A percentile compares a stretch with the other conserved stretches of the same genome.
These are phyloP conservation scores for Ambrosiella xylebori DNA, from an alignment of 2,329 filamentous ascomycete genomes.

Conservation along the genomic window DNA sequence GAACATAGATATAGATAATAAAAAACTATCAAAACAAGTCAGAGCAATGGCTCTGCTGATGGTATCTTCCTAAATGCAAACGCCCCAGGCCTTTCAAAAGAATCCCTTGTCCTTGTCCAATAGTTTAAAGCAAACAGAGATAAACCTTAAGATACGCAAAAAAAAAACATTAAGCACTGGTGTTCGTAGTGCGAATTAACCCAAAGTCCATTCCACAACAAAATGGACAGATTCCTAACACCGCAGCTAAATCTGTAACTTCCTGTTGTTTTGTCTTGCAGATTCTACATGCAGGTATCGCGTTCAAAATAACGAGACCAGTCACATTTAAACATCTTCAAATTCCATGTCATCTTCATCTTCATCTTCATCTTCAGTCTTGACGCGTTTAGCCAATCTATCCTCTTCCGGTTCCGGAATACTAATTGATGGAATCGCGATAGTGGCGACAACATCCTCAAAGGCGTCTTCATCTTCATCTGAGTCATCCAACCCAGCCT, in stretches of 20 bases:
- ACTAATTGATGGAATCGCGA: slow-evolving; percentile 10
- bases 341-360: slow-evolving; percentile 38
- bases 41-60: too few species aligned
- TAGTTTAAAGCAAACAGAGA: background rate
- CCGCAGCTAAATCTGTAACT: too few species aligned
- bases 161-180: background rate
- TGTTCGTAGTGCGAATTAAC: too few species aligned
- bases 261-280: background rate
- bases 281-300: background rate
- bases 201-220: too few species aligned
- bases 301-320: background rate
- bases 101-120: too few species aligned
- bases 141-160: background rate
- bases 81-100: too few species aligned
- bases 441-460: slow-evolving; percentile 30
- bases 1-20: too few species aligned
- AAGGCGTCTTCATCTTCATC: slow-evolving; percentile 25
- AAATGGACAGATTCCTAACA: too few species aligned
- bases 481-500: slow-evolving; percentile 14
- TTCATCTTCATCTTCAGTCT: slow-evolving; percentile 34
- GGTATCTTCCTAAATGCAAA: too few species aligned
- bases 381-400: slow-evolving; percentile 36
- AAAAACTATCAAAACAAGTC: too few species aligned
- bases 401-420: slow-evolving; percentile 7
- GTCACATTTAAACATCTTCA: slow-evolving; percentile 31